Conservation (phyloP, 2,329 filamentous ascomycete species). For the Phaeophleospora eucalypticola region DNA sequence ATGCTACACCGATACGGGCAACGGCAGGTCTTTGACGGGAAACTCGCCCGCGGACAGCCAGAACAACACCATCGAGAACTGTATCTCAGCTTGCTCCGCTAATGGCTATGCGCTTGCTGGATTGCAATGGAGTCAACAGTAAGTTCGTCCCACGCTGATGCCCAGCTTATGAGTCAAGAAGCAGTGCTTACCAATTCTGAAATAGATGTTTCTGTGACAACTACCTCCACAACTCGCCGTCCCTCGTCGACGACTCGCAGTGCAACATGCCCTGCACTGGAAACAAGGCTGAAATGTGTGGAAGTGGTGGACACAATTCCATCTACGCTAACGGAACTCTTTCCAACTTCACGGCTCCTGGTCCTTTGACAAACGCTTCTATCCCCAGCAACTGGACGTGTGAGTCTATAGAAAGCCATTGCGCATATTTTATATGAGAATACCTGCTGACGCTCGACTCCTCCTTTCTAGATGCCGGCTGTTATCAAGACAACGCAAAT, state of each 20-base stretch:
- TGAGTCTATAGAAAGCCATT: too few relatives aligned
- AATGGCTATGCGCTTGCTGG: constrained; percentile 34
- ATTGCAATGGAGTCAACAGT: constrained; percentile 28
- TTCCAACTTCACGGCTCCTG: constrained; percentile 14
- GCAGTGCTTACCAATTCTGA: too few relatives aligned
- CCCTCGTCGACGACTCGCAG: constrained; percentile 17
- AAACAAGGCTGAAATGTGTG: constrained; percentile 28
- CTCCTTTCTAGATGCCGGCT: too few relatives aligned
- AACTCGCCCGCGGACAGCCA: constrained; percentile 16
- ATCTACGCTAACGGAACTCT: constrained; percentile 28
- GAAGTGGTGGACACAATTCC: constrained; percentile 26
- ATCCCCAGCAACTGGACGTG: constrained; percentile 23
- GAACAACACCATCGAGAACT: constrained; percentile 23
- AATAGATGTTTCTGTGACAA: constrained; percentile 32
- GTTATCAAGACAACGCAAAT: constrained; percentile 25
- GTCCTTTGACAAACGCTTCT: constrained; percentile 15
- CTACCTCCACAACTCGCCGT: constrained; percentile 24
- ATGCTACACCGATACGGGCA: constrained; percentile 27
- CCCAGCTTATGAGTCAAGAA: too few relatives aligned
- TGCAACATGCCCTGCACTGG: constrained; percentile 32
- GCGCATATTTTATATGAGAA: too few relatives aligned
- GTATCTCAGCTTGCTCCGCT: constrained; percentile 26
- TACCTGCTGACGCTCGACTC: too few relatives aligned
- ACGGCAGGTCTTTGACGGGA: constrained; percentile 14
- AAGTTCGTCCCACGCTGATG: too few relatives aligned